Evolutionary conservation across 305 asterid species (phyloP).

Genomic region (Coffea humblotiana): DNA sequence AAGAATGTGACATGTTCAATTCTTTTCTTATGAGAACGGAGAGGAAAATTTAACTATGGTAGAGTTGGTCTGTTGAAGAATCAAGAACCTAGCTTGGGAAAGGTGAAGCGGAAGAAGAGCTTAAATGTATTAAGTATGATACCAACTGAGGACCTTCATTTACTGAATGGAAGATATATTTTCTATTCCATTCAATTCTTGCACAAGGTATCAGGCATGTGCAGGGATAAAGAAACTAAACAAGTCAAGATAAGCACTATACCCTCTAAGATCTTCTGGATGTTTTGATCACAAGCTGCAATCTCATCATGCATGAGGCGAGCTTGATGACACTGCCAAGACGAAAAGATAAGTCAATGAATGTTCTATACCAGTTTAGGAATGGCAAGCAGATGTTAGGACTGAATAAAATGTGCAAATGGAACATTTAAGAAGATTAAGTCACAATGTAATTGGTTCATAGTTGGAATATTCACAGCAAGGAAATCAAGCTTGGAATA

Average conservation of each 20-base stretch:
- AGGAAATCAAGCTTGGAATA: background rate
- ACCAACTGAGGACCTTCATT: background rate
- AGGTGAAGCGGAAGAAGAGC: too few relatives aligned
- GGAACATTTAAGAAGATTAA: background rate
- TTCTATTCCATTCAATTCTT: background rate
- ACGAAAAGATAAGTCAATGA: background rate
- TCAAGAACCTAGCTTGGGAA: too few relatives aligned
- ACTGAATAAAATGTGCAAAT: background rate
- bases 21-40: too few relatives aligned
- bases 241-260: background rate
- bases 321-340: conserved; percentile 23
- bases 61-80: too few relatives aligned
- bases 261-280: conserved; percentile 29
- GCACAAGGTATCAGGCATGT: background rate
- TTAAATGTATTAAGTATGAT: too few relatives aligned
- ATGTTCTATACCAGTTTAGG: background rate
- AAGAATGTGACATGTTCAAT: too few relatives aligned
- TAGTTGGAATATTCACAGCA: background rate
- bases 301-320: conserved; percentile 21
- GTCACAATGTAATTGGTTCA: background rate
- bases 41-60: too few relatives aligned
- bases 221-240: too few relatives aligned
- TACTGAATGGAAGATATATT: background rate
- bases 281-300: conserved; percentile 19
- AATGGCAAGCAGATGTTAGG: background rate